Percentiles rank a stretch among this genome's conserved stretches.
phyloP scores from a whole-genome alignment of 331 rosid genomes.

The Pyracantha coccinea region DNA sequence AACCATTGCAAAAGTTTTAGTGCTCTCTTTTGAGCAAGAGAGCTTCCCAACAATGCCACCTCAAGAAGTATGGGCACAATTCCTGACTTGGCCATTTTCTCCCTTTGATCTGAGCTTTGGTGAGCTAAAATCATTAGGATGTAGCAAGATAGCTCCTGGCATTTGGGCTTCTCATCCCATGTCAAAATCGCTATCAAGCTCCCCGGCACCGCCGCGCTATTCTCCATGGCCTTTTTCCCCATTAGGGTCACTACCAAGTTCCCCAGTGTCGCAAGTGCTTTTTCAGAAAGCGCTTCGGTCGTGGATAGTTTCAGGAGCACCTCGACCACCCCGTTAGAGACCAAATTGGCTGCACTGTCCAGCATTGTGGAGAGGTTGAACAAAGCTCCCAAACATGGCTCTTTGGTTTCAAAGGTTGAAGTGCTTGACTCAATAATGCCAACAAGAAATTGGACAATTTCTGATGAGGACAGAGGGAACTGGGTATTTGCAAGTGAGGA shows the following conservation, averaged over 20 bases:
- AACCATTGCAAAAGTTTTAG: slow-evolving; percentile 77
- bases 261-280: slow-evolving; percentile 67
- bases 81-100: slow-evolving; percentile 65
- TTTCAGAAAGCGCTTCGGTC: slow-evolving; percentile 47
- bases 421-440: slow-evolving; percentile 29
- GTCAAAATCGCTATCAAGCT: slow-evolving; percentile 60
- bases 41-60: slow-evolving; percentile 72
- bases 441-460: slow-evolving; percentile 44
- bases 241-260: slow-evolving; percentile 65
- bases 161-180: slow-evolving; percentile 84
- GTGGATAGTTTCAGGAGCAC: slow-evolving; percentile 41
- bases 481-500: slow-evolving; percentile 66
- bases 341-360: slow-evolving; percentile 54
- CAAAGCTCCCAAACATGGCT: slow-evolving; percentile 50
- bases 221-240: slow-evolving; percentile 83
- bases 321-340: slow-evolving; percentile 52
- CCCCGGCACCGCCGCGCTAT: slow-evolving; percentile 51
- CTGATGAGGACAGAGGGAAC: slow-evolving; percentile 43
- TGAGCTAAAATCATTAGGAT: slow-evolving; percentile 87
- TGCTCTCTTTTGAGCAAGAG: slow-evolving; percentile 85
- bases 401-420: slow-evolving; percentile 42
- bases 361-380: slow-evolving; percentile 61
- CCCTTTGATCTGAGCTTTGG: slow-evolving; percentile 75
- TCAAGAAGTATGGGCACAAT: slow-evolving; percentile 69
- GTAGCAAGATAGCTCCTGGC: slow-evolving; percentile 75